Evolutionary conservation across 2,329 filamentous ascomycete genomes (phyloP).

Genomic region (Fusarium poae): DNA sequence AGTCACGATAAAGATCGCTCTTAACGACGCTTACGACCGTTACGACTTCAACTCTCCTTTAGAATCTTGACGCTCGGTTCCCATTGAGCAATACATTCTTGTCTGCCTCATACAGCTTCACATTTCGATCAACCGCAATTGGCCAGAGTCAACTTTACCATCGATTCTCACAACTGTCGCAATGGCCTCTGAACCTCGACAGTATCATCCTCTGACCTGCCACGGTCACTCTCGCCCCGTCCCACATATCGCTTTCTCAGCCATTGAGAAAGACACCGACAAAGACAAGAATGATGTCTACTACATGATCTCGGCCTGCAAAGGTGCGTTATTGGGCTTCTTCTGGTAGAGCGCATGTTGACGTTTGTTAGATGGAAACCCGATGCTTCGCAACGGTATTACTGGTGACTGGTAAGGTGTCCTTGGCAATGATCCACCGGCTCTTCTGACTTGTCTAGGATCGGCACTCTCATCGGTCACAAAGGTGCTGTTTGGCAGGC

Average conservation of each 20-base stretch:
- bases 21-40: slow-evolving; percentile 50
- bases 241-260: slow-evolving; percentile 90
- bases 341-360: slow-evolving; percentile 37
- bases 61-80: slow-evolving; percentile 14
- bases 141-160: slow-evolving; percentile 6
- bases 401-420: slow-evolving; percentile 86
- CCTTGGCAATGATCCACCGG: neutral
- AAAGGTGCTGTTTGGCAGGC: slow-evolving; percentile 99
- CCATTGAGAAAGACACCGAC: slow-evolving; percentile 82
- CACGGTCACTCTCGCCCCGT: slow-evolving; percentile 95
- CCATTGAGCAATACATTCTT: slow-evolving; percentile 8
- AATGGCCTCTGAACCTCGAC: slow-evolving; percentile 59
- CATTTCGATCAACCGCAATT: slow-evolving; percentile 11
- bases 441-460: slow-evolving; percentile 68
- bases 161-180: slow-evolving; percentile 25
- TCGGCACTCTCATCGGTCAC: slow-evolving; percentile 97
- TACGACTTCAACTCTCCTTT: slow-evolving; percentile 44
- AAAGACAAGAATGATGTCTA: slow-evolving; percentile 87
- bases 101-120: slow-evolving; percentile 18
- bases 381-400: slow-evolving; percentile 95
- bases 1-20: slow-evolving; percentile 38
- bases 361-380: slow-evolving; percentile 82
- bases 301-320: slow-evolving; percentile 94
- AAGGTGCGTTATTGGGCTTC: slow-evolving; percentile 66
- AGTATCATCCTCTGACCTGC: slow-evolving; percentile 90